Evolutionary conservation across 352 stramenopile genomes (phyloP).

Genomic region (Pythium periplocum): DNA sequence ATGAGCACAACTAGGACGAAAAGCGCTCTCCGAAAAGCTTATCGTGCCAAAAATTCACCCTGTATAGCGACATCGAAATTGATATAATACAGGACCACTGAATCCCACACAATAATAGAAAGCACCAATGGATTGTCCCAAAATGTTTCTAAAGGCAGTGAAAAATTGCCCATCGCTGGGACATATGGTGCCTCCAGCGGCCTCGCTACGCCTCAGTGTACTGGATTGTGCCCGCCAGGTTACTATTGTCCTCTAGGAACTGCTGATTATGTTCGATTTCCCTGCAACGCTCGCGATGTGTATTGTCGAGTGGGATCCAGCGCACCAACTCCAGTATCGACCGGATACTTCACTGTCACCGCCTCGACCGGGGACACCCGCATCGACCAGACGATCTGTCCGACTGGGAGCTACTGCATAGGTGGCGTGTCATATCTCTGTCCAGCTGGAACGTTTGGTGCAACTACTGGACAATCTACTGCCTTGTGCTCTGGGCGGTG

Average conservation of each 20-base stretch:
- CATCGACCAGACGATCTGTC: slow-evolving; percentile 48
- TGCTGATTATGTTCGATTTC: slow-evolving; percentile 22
- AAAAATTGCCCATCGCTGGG: too few relatives aligned
- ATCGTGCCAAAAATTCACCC: too few relatives aligned
- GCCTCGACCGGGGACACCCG: slow-evolving; percentile 22
- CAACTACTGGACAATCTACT: slow-evolving; percentile 32
- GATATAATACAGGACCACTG: too few relatives aligned
- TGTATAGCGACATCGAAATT: too few relatives aligned
- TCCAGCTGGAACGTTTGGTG: slow-evolving; percentile 45
- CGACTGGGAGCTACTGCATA: slow-evolving; percentile 55
- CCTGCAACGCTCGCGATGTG: slow-evolving; percentile 27
- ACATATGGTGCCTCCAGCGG: slow-evolving; percentile 35
- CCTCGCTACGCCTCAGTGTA: slow-evolving; percentile 40
- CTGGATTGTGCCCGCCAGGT: slow-evolving; percentile 45
- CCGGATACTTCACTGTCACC: slow-evolving; percentile 46
- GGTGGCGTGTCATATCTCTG: slow-evolving; percentile 44
- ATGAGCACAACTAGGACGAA: too few relatives aligned
- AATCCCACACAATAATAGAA: too few relatives aligned
- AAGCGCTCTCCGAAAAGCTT: too few relatives aligned
- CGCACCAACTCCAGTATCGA: slow-evolving; percentile 25
- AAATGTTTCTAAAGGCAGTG: too few relatives aligned
- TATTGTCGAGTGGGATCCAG: slow-evolving; percentile 48
- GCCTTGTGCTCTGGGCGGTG: slow-evolving; percentile 45
- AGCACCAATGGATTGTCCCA: too few relatives aligned
- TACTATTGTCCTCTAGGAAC: slow-evolving; percentile 62